Conservation (phyloP, 2,329 filamentous ascomycete genomes). For the Epichloe festucae region DNA sequence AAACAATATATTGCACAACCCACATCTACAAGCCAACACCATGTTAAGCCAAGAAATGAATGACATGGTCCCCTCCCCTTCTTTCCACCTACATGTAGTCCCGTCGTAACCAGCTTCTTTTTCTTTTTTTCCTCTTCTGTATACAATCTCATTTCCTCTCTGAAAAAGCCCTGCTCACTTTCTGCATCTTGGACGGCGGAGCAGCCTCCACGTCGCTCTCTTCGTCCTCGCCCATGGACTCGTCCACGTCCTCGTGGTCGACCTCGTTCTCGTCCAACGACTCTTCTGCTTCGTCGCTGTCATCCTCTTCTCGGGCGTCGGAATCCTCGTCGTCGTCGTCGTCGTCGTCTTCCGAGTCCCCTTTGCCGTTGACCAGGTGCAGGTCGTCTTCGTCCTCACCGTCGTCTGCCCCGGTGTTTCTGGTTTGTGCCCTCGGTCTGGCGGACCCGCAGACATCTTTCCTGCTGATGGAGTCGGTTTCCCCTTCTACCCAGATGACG, state of each 20-base stretch:
- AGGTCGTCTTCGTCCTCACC: slow-evolving; percentile 48
- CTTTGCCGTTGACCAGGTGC: slow-evolving; percentile 40
- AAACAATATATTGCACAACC: not conserved
- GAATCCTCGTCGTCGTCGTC: slow-evolving; percentile 29
- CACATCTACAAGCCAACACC: slow-evolving; percentile 6
- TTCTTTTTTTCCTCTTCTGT: not conserved
- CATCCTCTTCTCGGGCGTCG: slow-evolving; percentile 27
- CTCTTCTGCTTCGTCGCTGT: slow-evolving; percentile 34
- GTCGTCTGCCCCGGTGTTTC: slow-evolving; percentile 37
- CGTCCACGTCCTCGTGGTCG: slow-evolving; percentile 43
- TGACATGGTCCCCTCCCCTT: not conserved
- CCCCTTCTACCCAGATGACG: slow-evolving; percentile 79
- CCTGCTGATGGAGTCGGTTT: slow-evolving; percentile 42
- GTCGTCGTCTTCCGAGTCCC: slow-evolving; percentile 49
- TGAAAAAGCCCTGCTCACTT: slow-evolving; percentile 22
- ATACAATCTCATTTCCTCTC: slow-evolving; percentile 20
- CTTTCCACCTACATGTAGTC: not conserved
- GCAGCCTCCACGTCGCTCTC: slow-evolving; percentile 37
- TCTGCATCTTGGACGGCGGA: slow-evolving; percentile 33
- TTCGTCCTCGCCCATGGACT: slow-evolving; percentile 42
- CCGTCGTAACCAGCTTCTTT: not conserved
- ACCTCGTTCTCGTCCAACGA: slow-evolving; percentile 46
- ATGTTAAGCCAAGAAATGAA: slow-evolving; percentile 1
- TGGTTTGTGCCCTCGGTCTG: slow-evolving; percentile 24
- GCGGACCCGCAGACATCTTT: slow-evolving; percentile 21